A percentile compares a stretch with the other conserved stretches of the same genome.
These are phyloP conservation scores for Xanthoparmelia taractica DNA, from an alignment of 495 filamentous ascomycete species.

Conservation along the genomic window DNA sequence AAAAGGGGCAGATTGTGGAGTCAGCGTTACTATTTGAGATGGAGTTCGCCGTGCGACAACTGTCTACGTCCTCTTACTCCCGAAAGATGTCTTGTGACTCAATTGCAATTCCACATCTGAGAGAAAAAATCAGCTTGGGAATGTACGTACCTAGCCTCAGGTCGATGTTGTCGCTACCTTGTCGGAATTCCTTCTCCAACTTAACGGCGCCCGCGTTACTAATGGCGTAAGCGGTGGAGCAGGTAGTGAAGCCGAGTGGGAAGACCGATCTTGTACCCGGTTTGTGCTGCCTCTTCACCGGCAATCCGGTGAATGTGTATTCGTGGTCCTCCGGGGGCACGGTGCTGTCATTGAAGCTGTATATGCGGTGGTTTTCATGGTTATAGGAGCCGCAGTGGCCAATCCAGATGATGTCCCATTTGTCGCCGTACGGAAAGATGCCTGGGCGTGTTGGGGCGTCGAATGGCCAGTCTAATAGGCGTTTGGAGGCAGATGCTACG, in stretches of 20 bases:
- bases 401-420: conserved; percentile 27
- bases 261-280: conserved; percentile 18
- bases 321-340: conserved; percentile 16
- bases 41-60: no score
- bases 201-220: conserved; percentile 18
- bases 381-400: conserved; percentile 21
- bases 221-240: conserved; percentile 23
- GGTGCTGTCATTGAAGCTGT: conserved; percentile 20
- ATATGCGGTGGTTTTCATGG: conserved; percentile 19
- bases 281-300: conserved; percentile 6
- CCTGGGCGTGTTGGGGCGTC: conserved; percentile 1
- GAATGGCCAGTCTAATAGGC: conserved; percentile 38
- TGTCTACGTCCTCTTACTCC: no score
- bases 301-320: conserved; percentile 12
- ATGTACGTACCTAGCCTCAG: conserved; percentile 4
- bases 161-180: conserved; percentile 18
- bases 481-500: conserved; percentile 50
- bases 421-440: conserved; percentile 32
- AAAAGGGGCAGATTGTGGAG: no score
- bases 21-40: no score
- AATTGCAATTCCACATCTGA: no score
- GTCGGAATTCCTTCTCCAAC: conserved; percentile 16
- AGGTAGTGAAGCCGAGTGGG: conserved; percentile 8
- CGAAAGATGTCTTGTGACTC: no score
- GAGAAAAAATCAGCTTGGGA: no score